These are phyloP conservation scores for Iris pallida DNA, from an alignment of 116 monocot species.

Conservation along the genomic window DNA sequence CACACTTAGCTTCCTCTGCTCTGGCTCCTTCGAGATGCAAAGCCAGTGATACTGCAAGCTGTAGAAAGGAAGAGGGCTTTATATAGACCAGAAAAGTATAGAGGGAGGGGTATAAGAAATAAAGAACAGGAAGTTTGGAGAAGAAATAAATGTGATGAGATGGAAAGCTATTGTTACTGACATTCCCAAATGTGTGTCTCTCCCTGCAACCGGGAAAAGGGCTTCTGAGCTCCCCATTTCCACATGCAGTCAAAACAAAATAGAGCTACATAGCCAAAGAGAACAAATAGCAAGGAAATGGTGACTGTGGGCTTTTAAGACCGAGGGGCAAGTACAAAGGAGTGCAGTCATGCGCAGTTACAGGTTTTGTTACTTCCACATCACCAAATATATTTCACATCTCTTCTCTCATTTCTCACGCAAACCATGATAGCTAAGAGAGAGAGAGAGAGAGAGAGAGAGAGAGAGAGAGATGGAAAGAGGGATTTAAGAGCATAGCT, in stretches of 20 bases:
- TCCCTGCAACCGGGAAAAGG: background rate
- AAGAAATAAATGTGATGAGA: background rate
- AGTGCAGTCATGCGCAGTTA: constrained; percentile 15
- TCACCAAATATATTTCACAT: constrained; percentile 23
- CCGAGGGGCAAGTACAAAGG: background rate
- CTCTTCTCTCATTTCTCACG: constrained; percentile 7
- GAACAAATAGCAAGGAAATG: constrained; percentile 7
- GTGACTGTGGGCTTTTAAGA: constrained; percentile 3
- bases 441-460: background rate
- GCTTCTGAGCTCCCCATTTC: background rate
- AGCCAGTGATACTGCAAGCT: background rate
- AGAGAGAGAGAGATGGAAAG: background rate
- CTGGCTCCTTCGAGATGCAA: background rate
- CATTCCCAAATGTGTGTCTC: background rate
- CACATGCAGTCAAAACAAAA: background rate
- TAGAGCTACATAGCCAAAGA: background rate
- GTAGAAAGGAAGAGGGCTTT: background rate
- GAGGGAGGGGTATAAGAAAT: background rate
- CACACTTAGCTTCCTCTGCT: background rate
- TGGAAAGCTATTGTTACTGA: background rate
- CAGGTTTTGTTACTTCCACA: constrained; percentile 12
- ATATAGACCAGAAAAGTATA: constrained; percentile 14
- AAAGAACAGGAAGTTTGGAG: background rate
- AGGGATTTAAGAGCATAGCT: background rate
- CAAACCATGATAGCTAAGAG: background rate